A percentile compares a stretch with the other conserved stretches of the same genome.
Conservation (phyloP, 371 early-diverging fungal genomes). For the Mucor plumbeus region DNA sequence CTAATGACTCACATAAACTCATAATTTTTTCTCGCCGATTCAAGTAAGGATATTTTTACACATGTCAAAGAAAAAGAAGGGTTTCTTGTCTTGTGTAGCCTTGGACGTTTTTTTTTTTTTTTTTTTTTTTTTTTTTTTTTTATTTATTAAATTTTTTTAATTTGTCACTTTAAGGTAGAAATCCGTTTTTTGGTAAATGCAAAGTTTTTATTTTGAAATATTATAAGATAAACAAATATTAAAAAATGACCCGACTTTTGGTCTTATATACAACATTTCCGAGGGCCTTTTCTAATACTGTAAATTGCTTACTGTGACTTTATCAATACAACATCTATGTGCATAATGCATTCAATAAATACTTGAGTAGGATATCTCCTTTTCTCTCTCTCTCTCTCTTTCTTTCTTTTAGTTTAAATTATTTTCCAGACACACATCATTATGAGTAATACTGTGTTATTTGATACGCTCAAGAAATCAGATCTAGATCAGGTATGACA, state of each 20-base stretch:
- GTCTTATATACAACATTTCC: not conserved
- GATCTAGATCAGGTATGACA: conserved; percentile 5
- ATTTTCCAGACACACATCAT: not conserved
- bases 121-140: too few species aligned
- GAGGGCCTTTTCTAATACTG: not conserved
- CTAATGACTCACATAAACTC: conserved; percentile 29
- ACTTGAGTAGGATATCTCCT: not conserved
- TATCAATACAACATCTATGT: not conserved
- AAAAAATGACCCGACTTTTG: not conserved
- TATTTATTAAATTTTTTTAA: not conserved
- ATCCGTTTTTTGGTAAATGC: not conserved
- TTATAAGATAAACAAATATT: not conserved
- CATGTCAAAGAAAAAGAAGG: conserved; percentile 13
- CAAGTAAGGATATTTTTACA: conserved; percentile 11
- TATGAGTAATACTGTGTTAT: not conserved
- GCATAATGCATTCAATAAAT: not conserved
- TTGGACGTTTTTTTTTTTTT: not conserved
- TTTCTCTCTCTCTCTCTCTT: not conserved
- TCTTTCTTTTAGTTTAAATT: not conserved
- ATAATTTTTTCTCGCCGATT: conserved; percentile 17
- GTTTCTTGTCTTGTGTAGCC: not conserved
- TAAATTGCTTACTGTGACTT: not conserved
- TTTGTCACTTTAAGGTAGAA: not conserved
- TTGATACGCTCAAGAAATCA: not conserved
- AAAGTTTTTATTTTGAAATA: not conserved